A percentile compares a stretch with the other conserved stretches of the same genome.
phyloP scores from a whole-genome alignment of 768 basidiomycete species.

The Termitomyces sp. region DNA sequence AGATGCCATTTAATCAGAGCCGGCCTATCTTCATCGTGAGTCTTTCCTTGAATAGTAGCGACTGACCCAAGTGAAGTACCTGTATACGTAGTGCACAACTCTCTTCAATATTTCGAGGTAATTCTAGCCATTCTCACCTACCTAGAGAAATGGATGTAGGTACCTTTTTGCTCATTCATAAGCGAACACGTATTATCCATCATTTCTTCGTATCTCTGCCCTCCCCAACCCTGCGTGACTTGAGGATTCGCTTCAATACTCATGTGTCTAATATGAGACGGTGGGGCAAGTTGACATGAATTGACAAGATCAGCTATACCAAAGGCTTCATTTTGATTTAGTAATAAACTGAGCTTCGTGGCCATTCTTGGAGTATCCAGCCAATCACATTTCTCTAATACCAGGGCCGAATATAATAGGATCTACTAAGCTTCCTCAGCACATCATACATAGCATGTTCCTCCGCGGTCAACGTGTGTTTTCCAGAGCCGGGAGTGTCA shows the following conservation, averaged over 20 bases:
- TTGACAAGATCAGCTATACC: too few species aligned
- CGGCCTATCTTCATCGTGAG: neutral
- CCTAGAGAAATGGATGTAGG: too few species aligned
- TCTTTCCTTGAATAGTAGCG: neutral
- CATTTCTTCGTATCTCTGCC: neutral
- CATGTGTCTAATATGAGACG: neutral
- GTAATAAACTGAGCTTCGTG: neutral
- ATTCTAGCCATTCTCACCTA: too few species aligned
- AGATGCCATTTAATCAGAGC: neutral
- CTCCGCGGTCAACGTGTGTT: neutral
- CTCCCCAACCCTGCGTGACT: too few species aligned
- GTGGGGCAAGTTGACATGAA: neutral
- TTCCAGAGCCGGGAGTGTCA: neutral
- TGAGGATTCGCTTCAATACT: neutral
- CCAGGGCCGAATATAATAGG: neutral
- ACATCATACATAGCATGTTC: conserved; percentile 1
- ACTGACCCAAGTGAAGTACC: neutral
- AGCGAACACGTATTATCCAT: neutral
- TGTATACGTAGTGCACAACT: neutral
- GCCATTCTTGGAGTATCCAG: too few species aligned
- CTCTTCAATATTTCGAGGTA: neutral
- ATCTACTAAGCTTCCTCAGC: conserved; percentile 1
- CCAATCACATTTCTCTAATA: neutral
- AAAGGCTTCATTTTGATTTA: neutral
- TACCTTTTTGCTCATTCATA: neutral